A percentile compares a stretch with the other conserved stretches of the same genome.
Conservation (phyloP, 1,139 yeast species). For the Protomyces pachydermus region DNA sequence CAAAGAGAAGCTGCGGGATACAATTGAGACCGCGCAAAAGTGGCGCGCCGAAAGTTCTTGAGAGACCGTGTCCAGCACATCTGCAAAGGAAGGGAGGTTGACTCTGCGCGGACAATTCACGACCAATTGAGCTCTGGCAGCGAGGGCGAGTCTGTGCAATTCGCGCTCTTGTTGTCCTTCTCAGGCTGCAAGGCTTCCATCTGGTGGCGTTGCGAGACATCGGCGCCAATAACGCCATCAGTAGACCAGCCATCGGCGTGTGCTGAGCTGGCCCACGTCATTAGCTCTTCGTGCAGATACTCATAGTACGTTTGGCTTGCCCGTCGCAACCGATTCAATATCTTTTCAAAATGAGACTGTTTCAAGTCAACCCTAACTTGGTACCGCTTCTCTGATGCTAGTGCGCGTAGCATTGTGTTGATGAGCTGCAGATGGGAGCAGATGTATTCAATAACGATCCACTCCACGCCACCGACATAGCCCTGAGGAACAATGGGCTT, state of each 20-base stretch:
- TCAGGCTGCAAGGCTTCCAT: no score
- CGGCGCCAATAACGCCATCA: not conserved
- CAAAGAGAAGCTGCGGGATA: conserved; percentile 16
- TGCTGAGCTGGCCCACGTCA: conserved; percentile 15
- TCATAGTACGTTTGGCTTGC: conserved; percentile 20
- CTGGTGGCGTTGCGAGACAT: not conserved
- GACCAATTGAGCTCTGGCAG: not conserved
- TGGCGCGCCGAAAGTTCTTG: not conserved
- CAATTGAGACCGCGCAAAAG: not conserved
- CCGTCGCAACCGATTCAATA: conserved; percentile 28
- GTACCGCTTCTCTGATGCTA: conserved; percentile 17
- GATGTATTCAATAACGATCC: conserved; percentile 30
- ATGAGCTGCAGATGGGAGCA: conserved; percentile 30
- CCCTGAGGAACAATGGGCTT: conserved; percentile 14
- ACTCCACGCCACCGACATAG: conserved; percentile 28
- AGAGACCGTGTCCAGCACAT: not conserved
- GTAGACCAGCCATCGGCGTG: conserved; percentile 22
- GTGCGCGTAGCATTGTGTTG: conserved; percentile 26
- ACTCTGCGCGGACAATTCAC: not conserved
- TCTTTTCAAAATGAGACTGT: conserved; percentile 29
- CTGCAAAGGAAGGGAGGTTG: no score
- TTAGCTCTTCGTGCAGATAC: conserved; percentile 18
- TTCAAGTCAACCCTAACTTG: conserved; percentile 21
- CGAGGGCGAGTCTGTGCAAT: not conserved
- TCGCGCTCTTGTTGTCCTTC: no score